phyloP scores from a whole-genome alignment of 1,284 basidiomycete species.

The Farysia itapuensis region DNA sequence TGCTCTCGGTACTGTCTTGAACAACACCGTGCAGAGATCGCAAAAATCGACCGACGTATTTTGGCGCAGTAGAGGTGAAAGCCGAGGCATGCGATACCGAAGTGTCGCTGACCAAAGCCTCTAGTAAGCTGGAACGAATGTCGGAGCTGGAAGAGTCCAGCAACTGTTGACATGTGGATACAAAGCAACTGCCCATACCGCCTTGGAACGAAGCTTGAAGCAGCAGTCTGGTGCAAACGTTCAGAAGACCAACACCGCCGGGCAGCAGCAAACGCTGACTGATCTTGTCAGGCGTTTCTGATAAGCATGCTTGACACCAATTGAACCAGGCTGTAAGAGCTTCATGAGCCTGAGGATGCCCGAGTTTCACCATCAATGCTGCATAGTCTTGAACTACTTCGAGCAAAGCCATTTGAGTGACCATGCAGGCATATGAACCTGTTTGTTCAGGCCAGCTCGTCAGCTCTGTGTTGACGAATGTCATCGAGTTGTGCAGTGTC shows the following conservation, averaged over 20 bases:
- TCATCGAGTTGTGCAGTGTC: conserved; percentile 8
- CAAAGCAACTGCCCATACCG: conserved; percentile 4
- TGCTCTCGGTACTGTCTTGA: conserved; percentile 11
- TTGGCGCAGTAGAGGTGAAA: neutral
- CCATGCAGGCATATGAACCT: conserved; percentile 27
- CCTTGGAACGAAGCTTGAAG: too few species aligned
- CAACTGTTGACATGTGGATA: conserved; percentile 9
- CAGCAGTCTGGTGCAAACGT: conserved; percentile 12
- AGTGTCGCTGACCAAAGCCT: conserved; percentile 22
- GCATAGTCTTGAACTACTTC: conserved; percentile 28
- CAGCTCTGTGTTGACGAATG: conserved; percentile 3
- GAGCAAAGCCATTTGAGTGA: conserved; percentile 40
- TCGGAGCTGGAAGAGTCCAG: conserved; percentile 5
- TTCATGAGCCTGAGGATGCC: too few species aligned
- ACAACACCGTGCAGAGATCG: conserved; percentile 4
- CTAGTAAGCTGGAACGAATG: conserved; percentile 20
- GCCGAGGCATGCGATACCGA: conserved; percentile 1
- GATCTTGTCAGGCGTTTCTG: conserved; percentile 1
- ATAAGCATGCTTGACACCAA: too few species aligned
- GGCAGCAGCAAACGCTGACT: conserved; percentile 6
- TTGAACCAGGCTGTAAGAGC: conserved; percentile 4
- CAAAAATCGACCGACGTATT: neutral
- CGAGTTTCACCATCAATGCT: too few species aligned
- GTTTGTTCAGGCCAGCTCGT: conserved; percentile 28
- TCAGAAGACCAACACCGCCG: conserved; percentile 17